Evolutionary conservation across 495 filamentous ascomycete species (phyloP).

Genomic region (Tuber calosporum): DNA sequence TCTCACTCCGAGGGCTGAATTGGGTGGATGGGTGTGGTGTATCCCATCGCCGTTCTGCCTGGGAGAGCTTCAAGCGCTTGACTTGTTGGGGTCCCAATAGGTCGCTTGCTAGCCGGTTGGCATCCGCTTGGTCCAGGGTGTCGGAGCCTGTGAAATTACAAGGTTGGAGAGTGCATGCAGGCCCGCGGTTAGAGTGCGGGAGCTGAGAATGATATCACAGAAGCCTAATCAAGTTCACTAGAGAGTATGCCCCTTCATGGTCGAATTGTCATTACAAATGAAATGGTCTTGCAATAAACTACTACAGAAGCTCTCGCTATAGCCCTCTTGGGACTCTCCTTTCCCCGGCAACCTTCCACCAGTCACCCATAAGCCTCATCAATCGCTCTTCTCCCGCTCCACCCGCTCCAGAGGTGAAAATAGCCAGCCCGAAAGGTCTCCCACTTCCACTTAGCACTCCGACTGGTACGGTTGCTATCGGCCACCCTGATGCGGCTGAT

Average conservation of each 20-base stretch:
- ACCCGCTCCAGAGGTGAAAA: slow-evolving; percentile 12
- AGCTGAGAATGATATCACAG: background rate
- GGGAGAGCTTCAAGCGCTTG: no score
- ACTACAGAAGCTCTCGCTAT: background rate
- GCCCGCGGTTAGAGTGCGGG: background rate
- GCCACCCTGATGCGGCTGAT: slow-evolving; percentile 20
- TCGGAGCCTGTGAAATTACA: background rate
- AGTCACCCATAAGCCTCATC: slow-evolving; percentile 19
- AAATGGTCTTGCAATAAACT: background rate
- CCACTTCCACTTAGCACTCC: slow-evolving; percentile 9
- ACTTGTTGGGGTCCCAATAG: background rate
- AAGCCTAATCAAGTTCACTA: background rate
- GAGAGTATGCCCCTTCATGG: background rate
- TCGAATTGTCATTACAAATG: background rate
- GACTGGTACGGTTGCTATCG: slow-evolving; percentile 19
- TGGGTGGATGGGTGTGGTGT: no score
- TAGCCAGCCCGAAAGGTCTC: slow-evolving; percentile 17
- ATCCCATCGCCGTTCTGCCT: no score
- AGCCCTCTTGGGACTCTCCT: slow-evolving; percentile 6
- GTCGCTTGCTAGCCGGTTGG: background rate
- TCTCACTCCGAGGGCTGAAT: no score
- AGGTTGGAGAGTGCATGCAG: background rate
- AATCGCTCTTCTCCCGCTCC: slow-evolving; percentile 8
- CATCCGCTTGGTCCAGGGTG: background rate
- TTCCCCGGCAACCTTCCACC: slow-evolving; percentile 11